Conservation (phyloP, 2,329 filamentous ascomycete genomes). For the Talaromyces verruculosus region DNA sequence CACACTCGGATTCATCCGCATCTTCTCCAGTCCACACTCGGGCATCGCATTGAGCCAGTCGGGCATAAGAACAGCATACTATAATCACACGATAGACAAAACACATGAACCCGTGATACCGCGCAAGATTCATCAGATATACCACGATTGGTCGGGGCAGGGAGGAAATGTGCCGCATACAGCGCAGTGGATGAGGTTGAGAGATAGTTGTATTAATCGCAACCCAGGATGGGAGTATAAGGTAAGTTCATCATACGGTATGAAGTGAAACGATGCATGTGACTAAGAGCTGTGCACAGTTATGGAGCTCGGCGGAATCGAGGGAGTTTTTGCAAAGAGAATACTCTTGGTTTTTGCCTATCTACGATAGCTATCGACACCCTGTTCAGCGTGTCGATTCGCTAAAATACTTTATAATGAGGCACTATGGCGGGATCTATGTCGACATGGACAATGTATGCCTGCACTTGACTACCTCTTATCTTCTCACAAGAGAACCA, state of each 20-base stretch:
- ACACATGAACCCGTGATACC: slow-evolving; percentile 20
- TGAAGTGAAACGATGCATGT: not conserved
- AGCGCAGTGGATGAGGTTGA: slow-evolving; percentile 22
- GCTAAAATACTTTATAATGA: slow-evolving; percentile 29
- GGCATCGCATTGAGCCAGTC: slow-evolving; percentile 17
- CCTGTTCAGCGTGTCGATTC: slow-evolving; percentile 29
- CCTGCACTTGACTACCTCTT: not conserved
- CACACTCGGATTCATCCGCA: slow-evolving; percentile 12
- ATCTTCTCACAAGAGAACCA: not conserved
- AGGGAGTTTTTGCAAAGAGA: slow-evolving; percentile 26
- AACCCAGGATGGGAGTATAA: slow-evolving; percentile 23
- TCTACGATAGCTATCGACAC: slow-evolving; percentile 28
- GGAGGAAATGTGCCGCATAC: slow-evolving; percentile 21
- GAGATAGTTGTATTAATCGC: slow-evolving; percentile 21
- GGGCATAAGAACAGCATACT: slow-evolving; percentile 10
- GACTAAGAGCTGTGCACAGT: slow-evolving; percentile 17
- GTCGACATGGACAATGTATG: slow-evolving; percentile 28
- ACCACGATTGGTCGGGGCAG: slow-evolving; percentile 21
- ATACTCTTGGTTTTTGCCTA: slow-evolving; percentile 28
- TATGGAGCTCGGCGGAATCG: slow-evolving; percentile 28
- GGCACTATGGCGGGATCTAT: slow-evolving; percentile 30
- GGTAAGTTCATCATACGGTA: slow-evolving; percentile 8
- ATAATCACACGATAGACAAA: slow-evolving; percentile 14
- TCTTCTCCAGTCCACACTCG: slow-evolving; percentile 17
- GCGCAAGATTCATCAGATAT: slow-evolving; percentile 25